Evolutionary conservation across 352 stramenopile species (phyloP).

Genomic region (Blastocystis hominis): DNA sequence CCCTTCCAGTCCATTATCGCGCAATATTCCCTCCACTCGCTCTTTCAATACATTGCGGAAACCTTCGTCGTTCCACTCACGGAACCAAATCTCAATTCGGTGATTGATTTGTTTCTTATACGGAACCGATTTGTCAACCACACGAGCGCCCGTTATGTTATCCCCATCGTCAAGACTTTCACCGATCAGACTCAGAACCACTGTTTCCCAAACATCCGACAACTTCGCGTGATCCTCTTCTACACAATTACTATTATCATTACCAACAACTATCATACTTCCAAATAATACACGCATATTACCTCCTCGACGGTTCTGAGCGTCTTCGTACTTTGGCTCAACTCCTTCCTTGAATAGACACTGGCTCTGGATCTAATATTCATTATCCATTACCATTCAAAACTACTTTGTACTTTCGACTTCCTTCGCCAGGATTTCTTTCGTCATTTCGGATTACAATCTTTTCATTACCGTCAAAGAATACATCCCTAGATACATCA

Average conservation of each 20-base stretch:
- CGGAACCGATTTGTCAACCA: slow-evolving; percentile 70
- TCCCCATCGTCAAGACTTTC: slow-evolving; percentile 73
- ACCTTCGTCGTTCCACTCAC: slow-evolving; percentile 36
- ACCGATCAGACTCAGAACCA: slow-evolving; percentile 76
- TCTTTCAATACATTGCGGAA: slow-evolving; percentile 6
- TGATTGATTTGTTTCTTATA: slow-evolving; percentile 51
- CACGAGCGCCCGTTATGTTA: slow-evolving; percentile 74
- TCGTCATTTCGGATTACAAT: background rate
- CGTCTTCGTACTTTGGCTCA: slow-evolving; percentile 76
- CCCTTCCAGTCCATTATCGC: background rate
- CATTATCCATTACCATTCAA: background rate
- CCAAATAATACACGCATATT: background rate
- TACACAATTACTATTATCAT: slow-evolving; percentile 59
- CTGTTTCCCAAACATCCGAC: slow-evolving; percentile 74
- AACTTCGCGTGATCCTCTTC: slow-evolving; percentile 69
- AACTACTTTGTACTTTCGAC: background rate
- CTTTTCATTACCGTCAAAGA: slow-evolving; percentile 53
- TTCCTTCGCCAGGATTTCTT: background rate
- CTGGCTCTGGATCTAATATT: background rate
- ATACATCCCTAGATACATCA: slow-evolving; percentile 6
- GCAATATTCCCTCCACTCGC: slow-evolving; percentile 1
- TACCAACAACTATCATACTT: background rate
- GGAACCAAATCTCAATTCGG: slow-evolving; percentile 50
- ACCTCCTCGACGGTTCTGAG: slow-evolving; percentile 68
- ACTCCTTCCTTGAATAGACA: slow-evolving; percentile 76